Percentiles rank a stretch among this genome's conserved stretches.
Conservation (phyloP, 163 green algal genomes). For the Scenedesmus sp. region DNA sequence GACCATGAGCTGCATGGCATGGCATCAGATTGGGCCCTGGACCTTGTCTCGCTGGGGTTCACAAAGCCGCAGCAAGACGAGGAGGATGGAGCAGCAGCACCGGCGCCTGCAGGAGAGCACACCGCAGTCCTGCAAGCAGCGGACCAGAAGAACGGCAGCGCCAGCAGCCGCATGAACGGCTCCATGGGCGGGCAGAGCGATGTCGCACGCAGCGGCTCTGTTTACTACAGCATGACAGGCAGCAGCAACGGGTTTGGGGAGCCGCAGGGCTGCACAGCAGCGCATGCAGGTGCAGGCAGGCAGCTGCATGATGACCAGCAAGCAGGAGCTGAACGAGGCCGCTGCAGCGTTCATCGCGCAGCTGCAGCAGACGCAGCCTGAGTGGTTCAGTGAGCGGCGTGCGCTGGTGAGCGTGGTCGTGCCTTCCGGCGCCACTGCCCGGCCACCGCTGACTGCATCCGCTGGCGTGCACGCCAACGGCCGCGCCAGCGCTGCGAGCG, state of each 20-base stretch:
- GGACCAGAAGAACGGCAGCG: background rate
- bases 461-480: background rate
- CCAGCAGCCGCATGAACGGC: background rate
- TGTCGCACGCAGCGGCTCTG: background rate
- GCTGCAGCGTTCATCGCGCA: conserved; percentile 50
- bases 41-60: conserved; percentile 77
- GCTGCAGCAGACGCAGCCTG: conserved; percentile 18
- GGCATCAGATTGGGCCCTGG: conserved; percentile 75
- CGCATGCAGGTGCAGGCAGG: conserved; percentile 11
- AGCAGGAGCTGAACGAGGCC: conserved; percentile 60
- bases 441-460: background rate
- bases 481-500: background rate
- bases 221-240: background rate
- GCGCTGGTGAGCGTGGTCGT: background rate
- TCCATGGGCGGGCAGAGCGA: background rate
- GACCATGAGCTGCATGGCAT: conserved; percentile 57
- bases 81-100: background rate
- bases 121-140: no score
- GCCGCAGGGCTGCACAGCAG: conserved; percentile 16
- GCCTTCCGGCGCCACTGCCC: background rate
- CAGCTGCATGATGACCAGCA: conserved; percentile 60
- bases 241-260: background rate
- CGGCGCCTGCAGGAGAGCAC: background rate
- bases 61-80: conserved; percentile 39
- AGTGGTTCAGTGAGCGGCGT: conserved; percentile 27